Evolutionary conservation across 2,329 filamentous ascomycete genomes (phyloP).

Genomic region (Aspergillus tamarii): DNA sequence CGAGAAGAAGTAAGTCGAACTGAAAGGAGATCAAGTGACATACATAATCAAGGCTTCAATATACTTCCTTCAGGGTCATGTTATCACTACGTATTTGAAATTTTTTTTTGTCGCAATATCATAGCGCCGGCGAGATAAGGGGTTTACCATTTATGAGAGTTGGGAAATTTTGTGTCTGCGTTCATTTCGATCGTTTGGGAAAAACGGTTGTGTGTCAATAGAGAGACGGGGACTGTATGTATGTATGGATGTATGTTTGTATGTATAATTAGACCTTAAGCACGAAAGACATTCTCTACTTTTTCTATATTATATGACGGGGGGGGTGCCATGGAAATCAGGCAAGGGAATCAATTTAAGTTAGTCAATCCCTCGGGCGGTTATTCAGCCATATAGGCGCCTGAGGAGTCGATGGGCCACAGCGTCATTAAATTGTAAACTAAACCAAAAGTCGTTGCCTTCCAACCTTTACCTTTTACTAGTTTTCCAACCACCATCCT

Average conservation of each 20-base stretch:
- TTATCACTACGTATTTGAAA: slow-evolving; percentile 32
- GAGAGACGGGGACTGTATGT: slow-evolving; percentile 13
- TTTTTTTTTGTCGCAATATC: slow-evolving; percentile 32
- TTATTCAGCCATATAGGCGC: slow-evolving; percentile 1
- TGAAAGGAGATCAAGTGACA: slow-evolving; percentile 25
- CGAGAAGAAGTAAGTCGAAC: slow-evolving; percentile 45
- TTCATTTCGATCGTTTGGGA: slow-evolving; percentile 3
- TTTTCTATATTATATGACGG: background rate
- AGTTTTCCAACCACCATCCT: background rate
- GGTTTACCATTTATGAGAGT: slow-evolving; percentile 22
- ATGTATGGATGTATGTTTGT: background rate
- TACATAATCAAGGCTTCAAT: slow-evolving; percentile 26
- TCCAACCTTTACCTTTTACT: background rate
- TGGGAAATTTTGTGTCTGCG: slow-evolving; percentile 21
- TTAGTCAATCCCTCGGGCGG: background rate
- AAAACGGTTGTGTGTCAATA: slow-evolving; percentile 12
- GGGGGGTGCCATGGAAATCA: background rate
- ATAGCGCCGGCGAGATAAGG: slow-evolving; percentile 44
- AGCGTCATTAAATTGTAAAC: background rate
- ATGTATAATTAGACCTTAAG: slow-evolving; percentile 7
- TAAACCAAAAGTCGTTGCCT: slow-evolving; percentile 1
- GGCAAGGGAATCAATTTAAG: background rate
- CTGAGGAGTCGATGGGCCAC: background rate
- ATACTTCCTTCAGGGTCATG: slow-evolving; percentile 21
- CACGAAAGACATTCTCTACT: slow-evolving; percentile 12